Base-by-base conservation (phyloP, 768 basidiomycete genomes). In the Rossbeevera mucosa region DNA sequence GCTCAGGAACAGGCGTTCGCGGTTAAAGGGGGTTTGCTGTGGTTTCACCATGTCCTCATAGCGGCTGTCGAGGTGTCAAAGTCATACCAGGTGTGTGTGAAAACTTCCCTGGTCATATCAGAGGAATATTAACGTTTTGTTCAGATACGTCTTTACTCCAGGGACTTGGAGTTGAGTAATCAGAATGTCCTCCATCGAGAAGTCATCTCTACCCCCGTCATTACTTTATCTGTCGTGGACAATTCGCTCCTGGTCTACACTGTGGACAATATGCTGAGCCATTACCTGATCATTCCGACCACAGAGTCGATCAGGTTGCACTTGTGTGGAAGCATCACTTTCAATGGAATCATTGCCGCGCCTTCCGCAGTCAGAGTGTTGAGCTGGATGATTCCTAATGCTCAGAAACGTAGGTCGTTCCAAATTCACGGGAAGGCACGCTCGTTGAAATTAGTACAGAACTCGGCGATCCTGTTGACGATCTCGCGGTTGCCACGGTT, bases 31-130 rank as follows among this genome's bases (percentile, higher is more conserved):
- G 96, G 96, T 3, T 64, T 99, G 60, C 66, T 95, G 18, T 99
- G 96, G 96, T 98, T 96, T 66, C 90, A 95, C 56, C 94, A 95
- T 65, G 89, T 97, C 9, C 76, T 99, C 49, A 82, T 99, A 52
- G 94, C 83, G 29, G 93, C 93, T 2, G 85, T 93, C 21, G 95
- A 97, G 63, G 78, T 84, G 14, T 79, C 83, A 13, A 88, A 83
- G 63, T 82, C 85, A 8, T 83, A 86, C 67, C 87, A 90, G 79
- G 91, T 85, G 42, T 18, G 72, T 72, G 56, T 3, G 24, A 12
- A 9, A 16, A 53, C 31, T 36, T 21, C 22, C 41, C 18, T 16
- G 20, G 25, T 29, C 21, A 47, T 14, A 33, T 26, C 6, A 11
- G 13, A 4, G 20, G 24, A 18, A 25, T 13, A 46, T 13, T 61